Conservation (phyloP, 345 rosid genomes). For the Rhodamnia rubescens region DNA sequence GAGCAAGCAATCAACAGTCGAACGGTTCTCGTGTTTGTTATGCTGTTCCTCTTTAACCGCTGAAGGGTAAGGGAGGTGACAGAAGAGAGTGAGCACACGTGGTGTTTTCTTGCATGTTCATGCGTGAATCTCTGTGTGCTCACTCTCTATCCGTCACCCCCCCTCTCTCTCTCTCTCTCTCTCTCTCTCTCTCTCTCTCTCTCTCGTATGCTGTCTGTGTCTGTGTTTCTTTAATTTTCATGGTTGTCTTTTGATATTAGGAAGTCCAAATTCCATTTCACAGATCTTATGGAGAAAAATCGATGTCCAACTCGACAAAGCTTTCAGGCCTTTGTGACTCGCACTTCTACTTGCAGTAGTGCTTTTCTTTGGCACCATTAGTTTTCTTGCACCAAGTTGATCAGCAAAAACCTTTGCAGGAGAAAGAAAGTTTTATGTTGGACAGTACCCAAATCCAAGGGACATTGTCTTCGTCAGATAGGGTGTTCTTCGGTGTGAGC, state of each 20-base stretch:
- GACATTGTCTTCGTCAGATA: neutral
- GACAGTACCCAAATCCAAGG: neutral
- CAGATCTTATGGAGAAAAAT: neutral
- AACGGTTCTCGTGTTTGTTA: neutral
- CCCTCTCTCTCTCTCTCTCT: slow-evolving; percentile 11
- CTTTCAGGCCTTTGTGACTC: neutral
- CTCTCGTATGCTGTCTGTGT: neutral
- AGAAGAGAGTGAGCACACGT: slow-evolving; percentile 99
- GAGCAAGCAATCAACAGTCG: neutral
- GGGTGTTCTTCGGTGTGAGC: neutral
- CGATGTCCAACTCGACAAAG: neutral
- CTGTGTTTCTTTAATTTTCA: neutral
- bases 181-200: neutral
- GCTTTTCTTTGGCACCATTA: neutral
- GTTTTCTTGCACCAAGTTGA: neutral
- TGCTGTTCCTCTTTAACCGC: neutral
- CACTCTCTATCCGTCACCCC: slow-evolving; percentile 81
- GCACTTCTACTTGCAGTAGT: neutral
- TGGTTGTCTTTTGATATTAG: neutral
- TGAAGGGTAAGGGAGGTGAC: slow-evolving; percentile 53
- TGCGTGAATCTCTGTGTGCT: slow-evolving; percentile 89
- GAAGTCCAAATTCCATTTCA: neutral
- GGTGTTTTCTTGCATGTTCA: slow-evolving; percentile 76
- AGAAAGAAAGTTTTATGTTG: neutral
- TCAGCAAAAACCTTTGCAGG: neutral